Evolutionary conservation across 1,284 basidiomycete species (phyloP).

Genomic region (Sporisorium sorghi): DNA sequence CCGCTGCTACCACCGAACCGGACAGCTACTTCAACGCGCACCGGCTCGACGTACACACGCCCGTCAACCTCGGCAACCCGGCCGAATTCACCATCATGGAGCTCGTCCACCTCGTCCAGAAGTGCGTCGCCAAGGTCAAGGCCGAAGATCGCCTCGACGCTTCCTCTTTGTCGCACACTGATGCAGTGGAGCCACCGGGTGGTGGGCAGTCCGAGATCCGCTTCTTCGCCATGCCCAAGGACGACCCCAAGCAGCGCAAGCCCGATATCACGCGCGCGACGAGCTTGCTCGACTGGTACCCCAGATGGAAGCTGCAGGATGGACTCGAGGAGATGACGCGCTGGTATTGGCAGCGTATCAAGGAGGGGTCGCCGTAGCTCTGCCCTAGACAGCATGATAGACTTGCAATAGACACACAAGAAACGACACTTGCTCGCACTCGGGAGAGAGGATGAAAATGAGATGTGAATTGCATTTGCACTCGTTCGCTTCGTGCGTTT

Average conservation of each 20-base stretch:
- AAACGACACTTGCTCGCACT: too few species aligned
- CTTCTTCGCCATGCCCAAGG: constrained; percentile 70
- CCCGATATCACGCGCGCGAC: constrained; percentile 92
- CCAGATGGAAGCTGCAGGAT: constrained; percentile 88
- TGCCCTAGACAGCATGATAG: too few species aligned
- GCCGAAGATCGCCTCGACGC: constrained; percentile 12
- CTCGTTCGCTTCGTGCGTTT: too few species aligned
- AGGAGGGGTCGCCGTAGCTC: too few species aligned
- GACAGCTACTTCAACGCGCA: constrained; percentile 21
- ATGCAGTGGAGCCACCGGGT: not conserved
- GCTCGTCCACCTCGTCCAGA: constrained; percentile 65
- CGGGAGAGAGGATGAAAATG: not conserved
- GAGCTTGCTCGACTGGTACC: constrained; percentile 87
- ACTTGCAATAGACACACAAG: too few species aligned
- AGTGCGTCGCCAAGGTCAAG: constrained; percentile 54
- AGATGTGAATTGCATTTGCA: constrained; percentile 11
- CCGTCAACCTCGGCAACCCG: constrained; percentile 92
- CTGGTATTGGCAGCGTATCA: constrained; percentile 74
- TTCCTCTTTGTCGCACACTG: constrained; percentile 69
- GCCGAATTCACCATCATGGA: constrained; percentile 90
- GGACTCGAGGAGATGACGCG: constrained; percentile 93
- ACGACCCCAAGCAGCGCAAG: constrained; percentile 92
- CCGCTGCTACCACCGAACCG: not conserved
- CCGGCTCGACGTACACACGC: constrained; percentile 48
- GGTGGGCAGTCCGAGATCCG: constrained; percentile 49